Percentiles rank a stretch among this genome's conserved stretches.
Conservation (phyloP, 176 grass and related monocot species). For the Raddia guianensis region DNA sequence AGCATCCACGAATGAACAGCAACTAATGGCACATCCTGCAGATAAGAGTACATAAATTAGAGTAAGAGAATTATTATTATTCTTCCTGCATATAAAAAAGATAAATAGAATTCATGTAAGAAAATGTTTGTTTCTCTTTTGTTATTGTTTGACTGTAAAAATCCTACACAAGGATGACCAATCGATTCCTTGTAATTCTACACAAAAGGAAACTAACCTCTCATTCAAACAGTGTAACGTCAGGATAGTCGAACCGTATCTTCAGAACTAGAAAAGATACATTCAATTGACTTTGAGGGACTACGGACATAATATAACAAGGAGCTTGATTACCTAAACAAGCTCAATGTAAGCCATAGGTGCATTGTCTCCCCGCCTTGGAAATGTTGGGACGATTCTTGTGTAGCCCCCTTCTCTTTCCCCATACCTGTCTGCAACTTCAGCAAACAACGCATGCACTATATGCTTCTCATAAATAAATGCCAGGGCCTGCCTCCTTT, state of each 20-base stretch:
- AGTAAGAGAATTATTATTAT: not conserved
- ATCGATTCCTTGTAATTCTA: not conserved
- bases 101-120: not conserved
- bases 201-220: not conserved
- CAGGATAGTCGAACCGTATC: not conserved
- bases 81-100: not conserved
- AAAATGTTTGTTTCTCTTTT: not conserved
- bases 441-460: conserved; percentile 83
- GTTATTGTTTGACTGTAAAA: not conserved
- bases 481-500: conserved; percentile 83
- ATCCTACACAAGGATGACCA: not conserved
- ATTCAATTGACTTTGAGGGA: not conserved
- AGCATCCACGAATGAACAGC: not conserved
- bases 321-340: conserved; percentile 63
- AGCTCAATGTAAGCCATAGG: conserved; percentile 95
- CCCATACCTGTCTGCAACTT: conserved; percentile 80
- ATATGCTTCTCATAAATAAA: conserved; percentile 92
- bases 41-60: not conserved
- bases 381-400: conserved; percentile 82
- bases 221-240: conserved; percentile 16
- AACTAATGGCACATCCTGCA: conserved; percentile 31
- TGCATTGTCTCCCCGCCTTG: conserved; percentile 87
- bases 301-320: not conserved
- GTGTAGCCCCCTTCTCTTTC: conserved; percentile 89
- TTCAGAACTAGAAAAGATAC: not conserved